phyloP scores from a whole-genome alignment of 306 rosid species.

The Macrotyloma uniflorum region DNA sequence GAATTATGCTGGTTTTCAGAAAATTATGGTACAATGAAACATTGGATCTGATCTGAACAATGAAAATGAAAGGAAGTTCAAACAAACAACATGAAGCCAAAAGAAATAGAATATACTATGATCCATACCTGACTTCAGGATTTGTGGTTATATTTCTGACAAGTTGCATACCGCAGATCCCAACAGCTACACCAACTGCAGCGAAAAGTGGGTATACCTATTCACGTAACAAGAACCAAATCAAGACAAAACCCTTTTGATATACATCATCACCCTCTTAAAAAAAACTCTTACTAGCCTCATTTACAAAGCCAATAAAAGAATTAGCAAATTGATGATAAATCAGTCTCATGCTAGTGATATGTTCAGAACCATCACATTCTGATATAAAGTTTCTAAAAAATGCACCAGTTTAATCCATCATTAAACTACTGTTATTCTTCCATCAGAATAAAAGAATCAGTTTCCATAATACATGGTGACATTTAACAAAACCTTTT shows the following conservation, averaged over 20 bases:
- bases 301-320: no score
- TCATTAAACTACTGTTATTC: no score
- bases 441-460: no score
- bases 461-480: no score
- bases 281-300: no score
- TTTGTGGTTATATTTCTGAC: slow-evolving; percentile 73
- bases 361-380: no score
- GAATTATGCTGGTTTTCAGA: neutral
- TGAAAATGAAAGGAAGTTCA: neutral
- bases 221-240: neutral
- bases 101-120: neutral
- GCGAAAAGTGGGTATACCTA: slow-evolving; percentile 92
- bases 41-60: neutral
- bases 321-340: no score
- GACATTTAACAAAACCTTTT: no score
- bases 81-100: neutral
- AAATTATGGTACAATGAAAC: neutral
- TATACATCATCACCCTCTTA: neutral
- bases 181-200: slow-evolving; percentile 77
- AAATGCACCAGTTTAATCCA: neutral
- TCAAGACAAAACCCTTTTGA: neutral
- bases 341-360: no score
- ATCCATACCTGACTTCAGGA: slow-evolving; percentile 85
- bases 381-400: no score
- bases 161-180: slow-evolving; percentile 85